Base-by-base conservation (phyloP, 805 yeast species). In the Cyberlindnera sargentensis region DNA sequence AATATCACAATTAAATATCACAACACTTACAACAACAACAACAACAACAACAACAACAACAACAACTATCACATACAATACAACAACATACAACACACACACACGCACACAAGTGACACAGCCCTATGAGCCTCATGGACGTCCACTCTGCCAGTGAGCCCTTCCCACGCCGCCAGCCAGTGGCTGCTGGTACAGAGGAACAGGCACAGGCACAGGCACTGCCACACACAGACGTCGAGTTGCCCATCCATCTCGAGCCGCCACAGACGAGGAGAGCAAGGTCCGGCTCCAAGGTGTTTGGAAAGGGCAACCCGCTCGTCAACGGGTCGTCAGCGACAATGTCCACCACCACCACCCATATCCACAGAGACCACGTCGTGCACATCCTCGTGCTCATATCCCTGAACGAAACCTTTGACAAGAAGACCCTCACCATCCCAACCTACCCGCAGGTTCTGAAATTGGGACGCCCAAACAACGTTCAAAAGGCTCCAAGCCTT, bases 391-490 rank as follows among this genome's bases (percentile, higher is more conserved):
- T 87, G 4, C 68, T 93, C 39, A 63, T 76, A 10, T 81, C 97
- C 0, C 65, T 89, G 39, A 91, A 91, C 62, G 86, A 78, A 40
- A 82, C 96, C 0, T 89, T 90, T 59, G 84, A 80, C 34, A 73
- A 80, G 45, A 93, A 91, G 61, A 80, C 83, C 41, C 67, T 93
- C 34, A 78, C 77, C 10, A 80, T 93, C 6, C 97, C 98, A 1
- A 72, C 76, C 45, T 72, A 70, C 46, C 99, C 99, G 0, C 89
- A 85, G 10, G 80, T 87, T 3, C 65, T 90, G 41, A 87, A 87
- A 58, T 70, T 93, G 25, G 99, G 99, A 2, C 75, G 99, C 43
- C 98, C 95, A 38, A 82, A 85, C 15, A 84, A 67, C 44, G 54
- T 85, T 3, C 69, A 70, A 33, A 65, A 75, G 7, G 64, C 68